phyloP scores from a whole-genome alignment of 164 flowering plant genomes.

The Houttuynia cordata region DNA sequence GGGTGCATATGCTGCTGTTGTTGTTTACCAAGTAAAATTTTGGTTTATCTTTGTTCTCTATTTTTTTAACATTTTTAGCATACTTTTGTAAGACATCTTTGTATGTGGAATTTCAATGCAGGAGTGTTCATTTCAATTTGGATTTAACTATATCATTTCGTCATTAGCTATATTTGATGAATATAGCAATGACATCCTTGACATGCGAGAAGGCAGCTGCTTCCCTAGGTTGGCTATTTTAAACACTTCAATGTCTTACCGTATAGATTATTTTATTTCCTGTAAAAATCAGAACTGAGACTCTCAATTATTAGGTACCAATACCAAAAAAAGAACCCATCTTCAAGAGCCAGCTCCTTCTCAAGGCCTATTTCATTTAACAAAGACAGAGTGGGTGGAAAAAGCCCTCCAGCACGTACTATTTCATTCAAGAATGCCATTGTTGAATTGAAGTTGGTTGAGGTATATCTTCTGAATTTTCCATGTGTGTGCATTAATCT shows the following conservation, averaged over 20 bases:
- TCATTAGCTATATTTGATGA: constrained; percentile 71
- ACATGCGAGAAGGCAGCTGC: constrained; percentile 77
- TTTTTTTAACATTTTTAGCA: not conserved
- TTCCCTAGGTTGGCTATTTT: constrained; percentile 52
- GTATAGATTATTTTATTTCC: not conserved
- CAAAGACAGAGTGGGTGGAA: constrained; percentile 10
- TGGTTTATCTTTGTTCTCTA: not conserved
- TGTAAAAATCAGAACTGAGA: not conserved
- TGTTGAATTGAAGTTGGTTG: constrained; percentile 62
- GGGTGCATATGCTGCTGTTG: constrained; percentile 74
- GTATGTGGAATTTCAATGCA: constrained; percentile 13
- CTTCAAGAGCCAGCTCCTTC: constrained; percentile 25
- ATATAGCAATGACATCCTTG: constrained; percentile 79
- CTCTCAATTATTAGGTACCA: constrained; percentile 36
- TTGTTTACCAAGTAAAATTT: constrained; percentile 60
- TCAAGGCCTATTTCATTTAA: constrained; percentile 42
- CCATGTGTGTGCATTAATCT: not conserved
- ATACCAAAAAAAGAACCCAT: constrained; percentile 31
- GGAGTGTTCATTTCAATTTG: constrained; percentile 68
- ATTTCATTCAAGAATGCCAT: constrained; percentile 35
- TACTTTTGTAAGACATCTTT: not conserved
- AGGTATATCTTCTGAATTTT: constrained; percentile 30
- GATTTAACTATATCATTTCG: constrained; percentile 59
- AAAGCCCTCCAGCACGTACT: constrained; percentile 29
- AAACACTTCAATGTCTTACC: not conserved